Conservation (phyloP, 108 stramenopile genomes). For the Stephanodiscus triporus region DNA sequence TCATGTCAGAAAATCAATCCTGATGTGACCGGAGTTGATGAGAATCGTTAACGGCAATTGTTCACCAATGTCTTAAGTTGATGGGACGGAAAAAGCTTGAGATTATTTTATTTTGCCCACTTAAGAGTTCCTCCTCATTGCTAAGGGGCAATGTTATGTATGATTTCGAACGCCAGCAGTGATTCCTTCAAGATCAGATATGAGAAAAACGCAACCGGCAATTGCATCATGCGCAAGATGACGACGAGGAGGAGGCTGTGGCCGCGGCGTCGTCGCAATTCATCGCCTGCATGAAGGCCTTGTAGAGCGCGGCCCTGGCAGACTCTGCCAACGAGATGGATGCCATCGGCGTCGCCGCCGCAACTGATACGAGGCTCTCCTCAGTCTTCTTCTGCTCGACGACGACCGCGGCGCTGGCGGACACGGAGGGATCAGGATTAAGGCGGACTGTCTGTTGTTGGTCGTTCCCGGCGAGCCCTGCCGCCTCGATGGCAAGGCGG, state of each 20-base stretch:
- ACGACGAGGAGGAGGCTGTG: neutral
- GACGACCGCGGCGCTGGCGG: neutral
- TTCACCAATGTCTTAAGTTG: no score
- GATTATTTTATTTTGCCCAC: no score
- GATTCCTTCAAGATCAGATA: no score
- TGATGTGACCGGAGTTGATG: no score
- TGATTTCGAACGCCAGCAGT: no score
- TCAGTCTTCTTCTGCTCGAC: neutral
- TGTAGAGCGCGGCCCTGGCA: conserved; percentile 35
- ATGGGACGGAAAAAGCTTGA: no score
- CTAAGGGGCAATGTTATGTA: no score
- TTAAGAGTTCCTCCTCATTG: no score
- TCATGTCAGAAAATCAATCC: no score
- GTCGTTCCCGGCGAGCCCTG: conserved; percentile 5
- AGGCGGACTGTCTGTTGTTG: neutral
- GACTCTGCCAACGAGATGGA: conserved; percentile 15
- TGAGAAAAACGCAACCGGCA: no score
- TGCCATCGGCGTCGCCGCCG: neutral
- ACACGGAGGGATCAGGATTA: neutral
- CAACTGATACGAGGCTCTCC: neutral
- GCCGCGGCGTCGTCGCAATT: neutral
- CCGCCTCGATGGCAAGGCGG: conserved; percentile 34
- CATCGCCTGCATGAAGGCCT: conserved; percentile 44
- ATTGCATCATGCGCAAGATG: no score
- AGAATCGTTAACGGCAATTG: no score